A percentile compares a stretch with the other conserved stretches of the same genome.
Conservation (phyloP, 306 rosid species). For the Abrus pulchellus region DNA sequence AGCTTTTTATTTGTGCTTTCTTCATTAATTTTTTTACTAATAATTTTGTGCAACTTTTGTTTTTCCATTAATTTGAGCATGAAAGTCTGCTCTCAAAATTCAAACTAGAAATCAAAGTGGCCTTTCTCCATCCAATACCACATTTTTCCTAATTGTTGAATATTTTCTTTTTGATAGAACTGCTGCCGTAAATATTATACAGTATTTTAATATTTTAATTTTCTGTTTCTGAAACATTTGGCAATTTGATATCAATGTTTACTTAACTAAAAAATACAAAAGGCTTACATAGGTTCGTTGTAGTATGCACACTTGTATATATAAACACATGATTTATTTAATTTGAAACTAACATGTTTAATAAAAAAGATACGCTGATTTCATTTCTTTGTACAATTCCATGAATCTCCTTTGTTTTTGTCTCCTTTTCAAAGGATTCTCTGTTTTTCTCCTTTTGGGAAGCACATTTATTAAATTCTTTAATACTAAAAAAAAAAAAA, state of each 20-base stretch:
- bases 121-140: background rate
- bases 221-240: too few species aligned
- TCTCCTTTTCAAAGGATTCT: background rate
- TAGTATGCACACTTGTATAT: background rate
- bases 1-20: slow-evolving; percentile 32
- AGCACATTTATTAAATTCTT: slow-evolving; percentile 13
- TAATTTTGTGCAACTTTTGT: background rate
- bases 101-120: background rate
- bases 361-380: background rate
- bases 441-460: slow-evolving; percentile 9
- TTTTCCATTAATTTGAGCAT: background rate
- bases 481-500: background rate
- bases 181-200: background rate
- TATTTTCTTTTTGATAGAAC: background rate
- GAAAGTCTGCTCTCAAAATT: background rate
- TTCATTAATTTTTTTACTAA: slow-evolving; percentile 4
- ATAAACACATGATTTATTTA: background rate
- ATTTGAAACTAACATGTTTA: background rate
- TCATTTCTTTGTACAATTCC: background rate
- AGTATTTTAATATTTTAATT: background rate
- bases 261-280: background rate
- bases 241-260: background rate
- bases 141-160: too few species aligned
- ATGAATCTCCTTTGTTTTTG: background rate
- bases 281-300: background rate